Evolutionary conservation across 768 basidiomycete species (phyloP), one percentile per base, ranked within the genome.

Genomic region (Mycena haematopus): DNA sequence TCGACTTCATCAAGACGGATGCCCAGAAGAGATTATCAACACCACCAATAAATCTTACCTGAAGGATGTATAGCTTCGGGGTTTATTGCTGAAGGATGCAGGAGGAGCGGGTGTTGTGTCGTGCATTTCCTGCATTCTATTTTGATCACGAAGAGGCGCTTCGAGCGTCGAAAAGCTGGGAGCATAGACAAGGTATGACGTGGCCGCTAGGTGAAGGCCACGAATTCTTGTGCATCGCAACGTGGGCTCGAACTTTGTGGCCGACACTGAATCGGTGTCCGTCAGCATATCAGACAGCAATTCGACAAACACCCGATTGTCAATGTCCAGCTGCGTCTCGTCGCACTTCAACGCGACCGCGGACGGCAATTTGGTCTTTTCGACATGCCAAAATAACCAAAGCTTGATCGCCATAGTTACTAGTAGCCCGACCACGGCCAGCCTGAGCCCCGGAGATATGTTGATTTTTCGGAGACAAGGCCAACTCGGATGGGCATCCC

Each of bases 291-390:
- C 47, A 0, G 24, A 22, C 36, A 2, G 52, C 29, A 56, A 60
- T 21, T 55, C 65, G 24, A 66, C 60, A n/a, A 46, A 31, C 40
- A 6, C 17, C 11, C 56, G 54, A 9, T 66, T 60, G 65, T 3
- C 31, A n/a, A n/a, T n/a, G n/a, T 29, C 65, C 6, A 55, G 35
- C 54, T 66, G 65, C 42, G 27, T 66, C 4, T 14, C 56, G n/a
- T 2, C 25, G 38, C 57, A 62, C 46, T 66, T 62, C 57, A 49
- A 58, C 33, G 52, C 44, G 19, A 59, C 64, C 25, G 1, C 45
- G 1, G 59, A 60, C 19, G 64, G 64, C 24, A 9, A 27, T 14
- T 19, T 17, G 21, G 33, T 62, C 22, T 5, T 66, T 10, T 38
- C 60, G 6, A 58, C 65, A 0, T 66, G 65, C 56, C 52, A 44